Evolutionary conservation across 768 basidiomycete genomes (phyloP).

Genomic region (Tulasnella sp.): DNA sequence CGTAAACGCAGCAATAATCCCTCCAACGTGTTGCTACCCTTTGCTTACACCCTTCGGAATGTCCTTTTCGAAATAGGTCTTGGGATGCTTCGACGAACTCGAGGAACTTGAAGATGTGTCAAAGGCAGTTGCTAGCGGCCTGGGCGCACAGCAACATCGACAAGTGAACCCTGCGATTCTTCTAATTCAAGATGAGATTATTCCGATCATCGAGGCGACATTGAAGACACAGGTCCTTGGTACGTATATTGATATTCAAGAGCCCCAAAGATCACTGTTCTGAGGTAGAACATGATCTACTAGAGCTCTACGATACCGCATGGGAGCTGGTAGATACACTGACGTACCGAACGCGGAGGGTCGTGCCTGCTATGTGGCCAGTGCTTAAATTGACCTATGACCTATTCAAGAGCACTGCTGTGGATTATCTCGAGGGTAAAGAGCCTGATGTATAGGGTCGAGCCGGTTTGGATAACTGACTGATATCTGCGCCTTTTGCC

Average conservation of each 20-base stretch:
- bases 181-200: conserved; percentile 71
- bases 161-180: background rate
- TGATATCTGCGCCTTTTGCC: background rate
- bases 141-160: background rate
- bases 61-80: conserved; percentile 40
- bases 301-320: conserved; percentile 80
- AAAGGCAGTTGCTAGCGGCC: conserved; percentile 45
- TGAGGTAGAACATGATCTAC: conserved; percentile 10
- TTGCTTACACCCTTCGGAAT: conserved; percentile 9
- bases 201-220: conserved; percentile 67
- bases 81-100: conserved; percentile 55
- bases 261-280: background rate
- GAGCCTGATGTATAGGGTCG: background rate
- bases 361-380: conserved; percentile 79
- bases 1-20: conserved; percentile 26
- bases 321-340: conserved; percentile 77
- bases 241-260: conserved; percentile 27
- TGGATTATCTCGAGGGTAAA: conserved; percentile 79
- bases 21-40: background rate
- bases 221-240: conserved; percentile 69
- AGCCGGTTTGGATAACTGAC: too few species aligned
- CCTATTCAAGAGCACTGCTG: conserved; percentile 70
- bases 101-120: conserved; percentile 30
- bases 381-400: conserved; percentile 75
- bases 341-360: conserved; percentile 66